Evolutionary conservation across 2,329 filamentous ascomycete genomes (phyloP), one percentile per base, ranked within the genome.

Genomic region (Calonectria crousiana): DNA sequence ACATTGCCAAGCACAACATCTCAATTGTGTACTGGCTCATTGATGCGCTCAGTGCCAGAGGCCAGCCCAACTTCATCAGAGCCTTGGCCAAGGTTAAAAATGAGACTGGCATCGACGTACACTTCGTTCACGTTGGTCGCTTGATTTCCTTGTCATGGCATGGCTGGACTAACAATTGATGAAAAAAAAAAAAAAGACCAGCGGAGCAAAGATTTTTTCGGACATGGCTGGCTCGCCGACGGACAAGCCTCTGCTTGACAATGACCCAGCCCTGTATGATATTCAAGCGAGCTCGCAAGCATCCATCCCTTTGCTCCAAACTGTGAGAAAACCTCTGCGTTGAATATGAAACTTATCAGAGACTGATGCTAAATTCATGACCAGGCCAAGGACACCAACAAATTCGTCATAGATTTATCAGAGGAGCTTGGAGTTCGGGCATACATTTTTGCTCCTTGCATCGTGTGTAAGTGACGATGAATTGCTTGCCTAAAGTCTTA

Each of bases 381-480:
- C n/a, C 13, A 88, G 86, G 85, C 85, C 3, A 73, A 87, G 3
- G 74, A 81, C 0, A 83, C 85, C 10, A 90, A 89, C 72, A 84
- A 81, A 47, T 79, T 72, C 0, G 82, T 90, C 11, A 86, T 89
- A 44, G 87, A 89, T 23, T 80, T 83, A 8, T 84, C 84, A 8
- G 85, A 87, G 30, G 77, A 76, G 14, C 73, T 84, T 18, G 87
- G 86, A 0, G 87, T 90, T 4, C 83, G 82, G 36, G 86, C 84
- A 71, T 90, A 90, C 75, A 85, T 90, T n/a, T 90, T 90, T 78
- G 82, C 81, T 0, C 89, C 89, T 1, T 90, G 89, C 76, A 87
- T 90, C 34, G 89, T 91, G 18, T 90, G 84, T 84, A 77, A 77
- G 82, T 74, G 28, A 32, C n/a, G 6, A 11, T 20, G 53, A 18